phyloP scores from a whole-genome alignment of 1,139 yeast species.

The Saccharomycopsis hybrid region DNA sequence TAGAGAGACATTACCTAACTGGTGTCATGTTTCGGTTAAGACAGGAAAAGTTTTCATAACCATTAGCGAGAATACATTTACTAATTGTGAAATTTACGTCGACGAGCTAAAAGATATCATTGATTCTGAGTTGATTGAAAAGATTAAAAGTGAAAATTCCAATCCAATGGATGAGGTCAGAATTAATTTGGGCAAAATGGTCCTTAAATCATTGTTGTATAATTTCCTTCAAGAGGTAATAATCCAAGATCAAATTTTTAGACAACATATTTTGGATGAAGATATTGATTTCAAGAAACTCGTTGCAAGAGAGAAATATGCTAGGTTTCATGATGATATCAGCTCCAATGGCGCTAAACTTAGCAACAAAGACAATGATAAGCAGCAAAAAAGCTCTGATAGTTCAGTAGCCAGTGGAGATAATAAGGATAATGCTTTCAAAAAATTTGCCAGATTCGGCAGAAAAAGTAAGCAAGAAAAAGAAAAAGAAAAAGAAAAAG shows the following conservation, averaged over 20 bases:
- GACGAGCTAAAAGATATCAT: slow-evolving; percentile 50
- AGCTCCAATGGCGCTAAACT: too few relatives aligned
- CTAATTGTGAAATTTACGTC: slow-evolving; percentile 71
- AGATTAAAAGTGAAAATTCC: not conserved
- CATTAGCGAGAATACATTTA: slow-evolving; percentile 44
- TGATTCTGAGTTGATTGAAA: slow-evolving; percentile 23
- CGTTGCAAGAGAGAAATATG: slow-evolving; percentile 10
- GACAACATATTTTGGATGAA: slow-evolving; percentile 25
- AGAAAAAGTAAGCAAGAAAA: slow-evolving; percentile 14
- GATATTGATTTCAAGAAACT: slow-evolving; percentile 13
- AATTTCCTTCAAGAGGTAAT: slow-evolving; percentile 45
- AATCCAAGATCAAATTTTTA: slow-evolving; percentile 32
- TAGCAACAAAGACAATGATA: too few relatives aligned
- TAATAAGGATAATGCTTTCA: slow-evolving; percentile 4
- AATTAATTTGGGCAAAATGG: slow-evolving; percentile 49
- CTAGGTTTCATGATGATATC: slow-evolving; percentile 20
- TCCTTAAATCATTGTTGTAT: slow-evolving; percentile 50
- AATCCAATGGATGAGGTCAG: slow-evolving; percentile 36
- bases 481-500: slow-evolving; percentile 1
- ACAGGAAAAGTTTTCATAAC: slow-evolving; percentile 78
- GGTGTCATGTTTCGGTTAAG: slow-evolving; percentile 87
- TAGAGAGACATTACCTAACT: slow-evolving; percentile 66
- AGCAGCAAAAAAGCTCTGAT: too few relatives aligned
- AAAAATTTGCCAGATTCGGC: slow-evolving; percentile 16
- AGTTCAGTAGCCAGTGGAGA: too few relatives aligned